phyloP scores from a whole-genome alignment of 176 grass and related monocot genomes.

The Paspalum vaginatum region DNA sequence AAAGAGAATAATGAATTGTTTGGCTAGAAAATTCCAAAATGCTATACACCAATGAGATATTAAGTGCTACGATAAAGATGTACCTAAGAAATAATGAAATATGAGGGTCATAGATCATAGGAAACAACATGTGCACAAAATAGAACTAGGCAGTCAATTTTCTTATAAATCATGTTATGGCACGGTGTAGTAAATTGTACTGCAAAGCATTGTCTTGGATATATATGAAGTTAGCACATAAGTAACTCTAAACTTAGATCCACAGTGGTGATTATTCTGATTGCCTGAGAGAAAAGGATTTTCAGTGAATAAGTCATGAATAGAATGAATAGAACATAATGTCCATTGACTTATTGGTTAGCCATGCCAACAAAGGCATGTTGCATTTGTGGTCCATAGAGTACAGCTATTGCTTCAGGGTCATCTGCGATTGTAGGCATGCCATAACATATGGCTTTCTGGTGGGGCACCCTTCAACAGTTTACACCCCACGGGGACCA shows the following conservation, averaged over 20 bases:
- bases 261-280: neutral
- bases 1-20: constrained; percentile 17
- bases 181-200: neutral
- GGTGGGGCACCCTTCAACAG: neutral
- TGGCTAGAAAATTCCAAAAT: constrained; percentile 1
- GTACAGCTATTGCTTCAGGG: neutral
- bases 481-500: neutral
- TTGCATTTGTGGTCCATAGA: constrained; percentile 31
- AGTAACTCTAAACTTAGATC: neutral
- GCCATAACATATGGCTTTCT: neutral
- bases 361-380: neutral
- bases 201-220: neutral
- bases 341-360: neutral
- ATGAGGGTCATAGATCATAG: neutral
- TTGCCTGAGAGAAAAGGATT: neutral
- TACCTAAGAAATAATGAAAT: neutral
- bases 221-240: constrained; percentile 7
- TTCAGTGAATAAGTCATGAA: constrained; percentile 1
- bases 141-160: constrained; percentile 3
- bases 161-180: neutral
- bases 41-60: neutral
- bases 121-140: neutral
- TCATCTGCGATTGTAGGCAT: neutral
- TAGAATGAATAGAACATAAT: neutral
- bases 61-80: neutral